Base-by-base conservation (phyloP, 257 asterid genomes). In the Cinchona pubescens region DNA sequence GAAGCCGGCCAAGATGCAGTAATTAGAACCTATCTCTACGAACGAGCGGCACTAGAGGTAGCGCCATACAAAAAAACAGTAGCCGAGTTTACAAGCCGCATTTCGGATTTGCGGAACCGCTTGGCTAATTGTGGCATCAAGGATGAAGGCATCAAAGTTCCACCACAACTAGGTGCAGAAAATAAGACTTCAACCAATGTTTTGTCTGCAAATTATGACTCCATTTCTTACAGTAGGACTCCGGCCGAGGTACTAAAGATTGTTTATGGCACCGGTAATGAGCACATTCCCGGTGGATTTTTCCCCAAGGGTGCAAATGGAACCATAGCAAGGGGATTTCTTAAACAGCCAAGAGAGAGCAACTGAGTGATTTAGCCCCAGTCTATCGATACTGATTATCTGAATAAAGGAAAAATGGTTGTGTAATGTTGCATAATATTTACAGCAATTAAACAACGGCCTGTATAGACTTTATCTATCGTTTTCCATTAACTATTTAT, bases 1-100 rank as follows among this genome's bases (percentile, higher is more conserved):
- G 90, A 87, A 73, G 63, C 77, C 0, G 85, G 80, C 58, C 87
- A 87, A 38, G 90, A 87, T 62, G 88, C 87, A 53, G 77, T 79
- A 0, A 79, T 87, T 13, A 79, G 90, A 29, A 59, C 12, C 35
- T 76, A 84, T 42, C 83, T 87, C 11, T 82, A 76, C 66, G 69
- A 87, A 19, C 59, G 86, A 34, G 83, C 81, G 19, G 19, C 25
- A 0, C 64, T 49, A 73, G 45, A 55, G 40, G 84, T 84, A 64
- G 8, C 12, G 15, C 90, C 90, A 2, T 80, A 87, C 75, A 76
- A 67, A 15, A 3, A 46, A 73, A 84, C 85, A 0, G 87, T 84
- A 49, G 85, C 85, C 11, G 83, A 82, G 46, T 80, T 87, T 75
- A 84, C 83, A 0, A 32, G 0, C 59, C 73, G 37, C 49, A 81